Evolutionary conservation across 208 protist genomes (phyloP).

Genomic region (Leptomonas pyrrhocoris): DNA sequence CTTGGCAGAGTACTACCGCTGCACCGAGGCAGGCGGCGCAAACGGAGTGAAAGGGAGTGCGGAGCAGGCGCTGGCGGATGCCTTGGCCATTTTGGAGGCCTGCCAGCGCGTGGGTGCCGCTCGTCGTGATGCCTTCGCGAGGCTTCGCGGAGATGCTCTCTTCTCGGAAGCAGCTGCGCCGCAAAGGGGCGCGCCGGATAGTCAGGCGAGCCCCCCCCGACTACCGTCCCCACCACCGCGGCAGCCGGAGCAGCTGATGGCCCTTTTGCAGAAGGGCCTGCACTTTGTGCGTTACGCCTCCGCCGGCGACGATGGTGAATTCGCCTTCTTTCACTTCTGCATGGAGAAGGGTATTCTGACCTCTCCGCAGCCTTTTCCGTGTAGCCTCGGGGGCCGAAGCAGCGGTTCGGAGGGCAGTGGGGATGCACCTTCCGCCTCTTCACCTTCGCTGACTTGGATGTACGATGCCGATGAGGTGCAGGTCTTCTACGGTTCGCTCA

Average conservation of each 20-base stretch:
- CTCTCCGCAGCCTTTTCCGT: slow-evolving; percentile 16
- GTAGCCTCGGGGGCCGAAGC: not conserved
- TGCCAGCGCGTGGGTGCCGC: slow-evolving; percentile 17
- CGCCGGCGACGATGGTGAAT: slow-evolving; percentile 71
- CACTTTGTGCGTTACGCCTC: slow-evolving; percentile 56
- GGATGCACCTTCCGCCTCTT: not conserved
- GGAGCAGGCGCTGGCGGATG: slow-evolving; percentile 47
- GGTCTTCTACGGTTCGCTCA: slow-evolving; percentile 65
- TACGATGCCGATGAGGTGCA: slow-evolving; percentile 34
- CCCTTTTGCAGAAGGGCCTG: slow-evolving; percentile 2
- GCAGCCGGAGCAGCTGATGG: not conserved
- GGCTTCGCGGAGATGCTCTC: not conserved
- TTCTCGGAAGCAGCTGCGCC: no score
- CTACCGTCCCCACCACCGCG: no score
- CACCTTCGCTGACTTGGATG: not conserved
- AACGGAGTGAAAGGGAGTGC: slow-evolving; percentile 20
- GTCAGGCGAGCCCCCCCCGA: no score
- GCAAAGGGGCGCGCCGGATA: not conserved
- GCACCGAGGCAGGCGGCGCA: slow-evolving; percentile 15
- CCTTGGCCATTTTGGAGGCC: slow-evolving; percentile 34
- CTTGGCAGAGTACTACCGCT: slow-evolving; percentile 42
- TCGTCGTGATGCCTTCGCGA: not conserved
- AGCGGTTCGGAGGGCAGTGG: not conserved
- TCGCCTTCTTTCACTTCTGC: slow-evolving; percentile 70
- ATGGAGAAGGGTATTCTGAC: slow-evolving; percentile 36